A percentile compares a stretch with the other conserved stretches of the same genome.
phyloP scores from a whole-genome alignment of 2,329 filamentous ascomycete species.

The Ophiobolus disseminans region DNA sequence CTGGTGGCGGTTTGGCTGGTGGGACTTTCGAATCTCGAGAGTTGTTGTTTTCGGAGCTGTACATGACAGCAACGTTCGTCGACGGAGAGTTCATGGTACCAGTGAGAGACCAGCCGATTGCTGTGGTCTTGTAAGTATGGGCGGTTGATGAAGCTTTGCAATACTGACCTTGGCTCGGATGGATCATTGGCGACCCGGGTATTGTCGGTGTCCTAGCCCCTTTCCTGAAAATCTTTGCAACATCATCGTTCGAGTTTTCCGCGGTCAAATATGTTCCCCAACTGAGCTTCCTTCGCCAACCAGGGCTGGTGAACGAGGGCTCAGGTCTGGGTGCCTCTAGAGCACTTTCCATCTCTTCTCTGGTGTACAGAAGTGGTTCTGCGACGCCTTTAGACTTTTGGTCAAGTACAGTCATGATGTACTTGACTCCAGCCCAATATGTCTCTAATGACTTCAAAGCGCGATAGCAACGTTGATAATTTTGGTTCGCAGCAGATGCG shows the following conservation, averaged over 20 bases:
- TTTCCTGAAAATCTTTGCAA: constrained; percentile 41
- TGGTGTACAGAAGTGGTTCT: constrained; percentile 71
- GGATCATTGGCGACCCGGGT: constrained; percentile 56
- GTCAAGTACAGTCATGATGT: constrained; percentile 84
- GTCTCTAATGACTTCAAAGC: constrained; percentile 79
- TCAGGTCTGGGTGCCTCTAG: constrained; percentile 61
- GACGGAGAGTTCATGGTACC: constrained; percentile 86
- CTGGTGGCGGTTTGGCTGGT: constrained; percentile 26
- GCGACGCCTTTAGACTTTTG: constrained; percentile 88
- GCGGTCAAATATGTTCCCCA: constrained; percentile 53
- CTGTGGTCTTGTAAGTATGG: constrained; percentile 42
- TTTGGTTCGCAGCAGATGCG: constrained; percentile 81
- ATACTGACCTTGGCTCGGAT: constrained; percentile 58
- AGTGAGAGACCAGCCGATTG: constrained; percentile 86
- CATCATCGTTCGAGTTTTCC: constrained; percentile 37
- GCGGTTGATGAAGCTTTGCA: neutral
- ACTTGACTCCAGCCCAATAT: constrained; percentile 87
- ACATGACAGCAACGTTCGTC: constrained; percentile 82
- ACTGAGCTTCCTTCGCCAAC: constrained; percentile 58
- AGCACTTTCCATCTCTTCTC: constrained; percentile 79
- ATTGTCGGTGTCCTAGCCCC: constrained; percentile 37
- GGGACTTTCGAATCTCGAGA: constrained; percentile 28
- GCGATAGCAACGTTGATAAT: constrained; percentile 87
- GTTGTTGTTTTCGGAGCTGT: constrained; percentile 62
- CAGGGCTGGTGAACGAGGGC: constrained; percentile 58